A percentile compares a stretch with the other conserved stretches of the same genome.
Evolutionary conservation across 1,139 yeast species (phyloP).

Genomic region (Hyphopichia wangnamkhiaoensis): DNA sequence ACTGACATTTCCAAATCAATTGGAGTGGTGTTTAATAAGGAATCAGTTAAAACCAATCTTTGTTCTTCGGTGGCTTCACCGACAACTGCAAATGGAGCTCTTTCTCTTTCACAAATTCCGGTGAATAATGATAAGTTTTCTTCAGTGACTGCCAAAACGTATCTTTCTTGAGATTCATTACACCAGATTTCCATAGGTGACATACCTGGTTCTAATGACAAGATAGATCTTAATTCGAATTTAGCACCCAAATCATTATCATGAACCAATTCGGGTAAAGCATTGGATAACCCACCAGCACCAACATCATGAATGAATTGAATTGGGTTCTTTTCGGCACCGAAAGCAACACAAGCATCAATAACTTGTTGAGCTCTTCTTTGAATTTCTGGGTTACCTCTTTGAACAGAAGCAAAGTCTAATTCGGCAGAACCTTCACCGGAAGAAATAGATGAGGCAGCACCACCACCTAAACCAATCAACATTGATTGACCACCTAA

Average conservation of each 20-base stretch:
- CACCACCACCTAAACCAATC: slow-evolving; percentile 99
- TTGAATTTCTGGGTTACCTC: slow-evolving; percentile 99
- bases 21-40: slow-evolving; percentile 74
- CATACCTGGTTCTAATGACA: slow-evolving; percentile 96
- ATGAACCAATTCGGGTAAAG: slow-evolving; percentile 95
- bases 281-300: slow-evolving; percentile 98
- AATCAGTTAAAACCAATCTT: slow-evolving; percentile 79
- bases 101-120: slow-evolving; percentile 87
- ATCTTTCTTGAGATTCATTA: slow-evolving; percentile 98
- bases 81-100: slow-evolving; percentile 95
- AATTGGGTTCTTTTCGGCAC: slow-evolving; percentile 72
- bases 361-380: slow-evolving; percentile 99
- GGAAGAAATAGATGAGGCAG: slow-evolving; percentile 92
- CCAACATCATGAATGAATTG: slow-evolving; percentile 99
- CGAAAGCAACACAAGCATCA: slow-evolving; percentile 87
- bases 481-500: slow-evolving; percentile 99
- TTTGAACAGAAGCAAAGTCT: slow-evolving; percentile 98
- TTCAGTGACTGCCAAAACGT: slow-evolving; percentile 89
- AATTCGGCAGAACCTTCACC: slow-evolving; percentile 96
- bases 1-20: slow-evolving; percentile 96
- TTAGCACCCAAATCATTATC: slow-evolving; percentile 94
- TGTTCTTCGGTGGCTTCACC: slow-evolving; percentile 92
- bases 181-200: slow-evolving; percentile 99
- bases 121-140: slow-evolving; percentile 72
- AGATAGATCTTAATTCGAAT: slow-evolving; percentile 87